Evolutionary conservation across 2,329 filamentous ascomycete species (phyloP).

Genomic region (Chaetomiaceae sp.): DNA sequence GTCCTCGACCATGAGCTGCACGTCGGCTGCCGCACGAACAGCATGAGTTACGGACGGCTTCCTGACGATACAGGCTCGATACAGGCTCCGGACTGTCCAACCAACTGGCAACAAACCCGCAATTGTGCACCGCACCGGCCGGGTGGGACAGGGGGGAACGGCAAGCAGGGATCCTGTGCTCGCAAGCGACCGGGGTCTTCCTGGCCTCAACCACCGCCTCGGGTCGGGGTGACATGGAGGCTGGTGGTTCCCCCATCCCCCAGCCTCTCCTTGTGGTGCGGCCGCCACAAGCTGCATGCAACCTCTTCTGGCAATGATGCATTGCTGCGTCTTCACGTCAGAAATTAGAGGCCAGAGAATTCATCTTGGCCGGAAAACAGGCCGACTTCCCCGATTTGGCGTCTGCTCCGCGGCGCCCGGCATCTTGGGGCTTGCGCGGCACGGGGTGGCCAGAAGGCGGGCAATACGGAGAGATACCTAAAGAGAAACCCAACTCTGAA

Average conservation of each 20-base stretch:
- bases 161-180: slow-evolving; percentile 17
- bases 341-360: neutral
- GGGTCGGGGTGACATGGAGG: slow-evolving; percentile 14
- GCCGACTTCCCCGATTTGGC: neutral
- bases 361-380: neutral
- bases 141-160: slow-evolving; percentile 9
- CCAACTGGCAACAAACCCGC: too few relatives aligned
- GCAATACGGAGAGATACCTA: too few relatives aligned
- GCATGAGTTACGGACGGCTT: too few relatives aligned
- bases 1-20: too few relatives aligned
- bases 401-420: neutral
- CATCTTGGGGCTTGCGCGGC: neutral
- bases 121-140: too few relatives aligned
- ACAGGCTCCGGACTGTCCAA: too few relatives aligned
- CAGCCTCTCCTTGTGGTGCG: slow-evolving; percentile 1
- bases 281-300: slow-evolving; percentile 11
- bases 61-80: too few relatives aligned
- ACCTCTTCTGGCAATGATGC: slow-evolving; percentile 1
- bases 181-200: slow-evolving; percentile 22
- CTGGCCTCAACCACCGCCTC: slow-evolving; percentile 22
- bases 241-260: neutral
- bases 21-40: too few relatives aligned
- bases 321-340: neutral
- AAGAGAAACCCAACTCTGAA: too few relatives aligned
- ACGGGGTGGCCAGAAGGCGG: too few relatives aligned